Evolutionary conservation across 192 early-diverging fungal species (phyloP).

Genomic region (Phlyctochytrium planicorne): DNA sequence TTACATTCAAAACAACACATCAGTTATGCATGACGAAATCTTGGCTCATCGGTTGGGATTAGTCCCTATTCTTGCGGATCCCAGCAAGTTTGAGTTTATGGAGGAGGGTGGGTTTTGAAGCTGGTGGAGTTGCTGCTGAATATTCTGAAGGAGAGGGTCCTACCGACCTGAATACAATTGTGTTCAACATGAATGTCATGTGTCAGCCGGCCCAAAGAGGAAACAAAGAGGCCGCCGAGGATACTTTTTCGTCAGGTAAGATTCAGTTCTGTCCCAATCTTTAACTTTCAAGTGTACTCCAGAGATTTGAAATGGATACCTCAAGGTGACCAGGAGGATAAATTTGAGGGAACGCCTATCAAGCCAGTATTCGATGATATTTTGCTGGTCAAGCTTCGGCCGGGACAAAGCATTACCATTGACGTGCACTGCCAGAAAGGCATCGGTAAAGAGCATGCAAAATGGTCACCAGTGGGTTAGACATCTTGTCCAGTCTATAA

Average conservation of each 20-base stretch:
- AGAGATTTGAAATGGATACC: conserved; percentile 80
- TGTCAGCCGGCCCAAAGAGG: conserved; percentile 68
- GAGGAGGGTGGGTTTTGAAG: conserved; percentile 12
- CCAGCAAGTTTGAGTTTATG: conserved; percentile 76
- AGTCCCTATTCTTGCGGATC: conserved; percentile 88
- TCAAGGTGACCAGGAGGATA: conserved; percentile 82
- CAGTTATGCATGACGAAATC: conserved; percentile 90
- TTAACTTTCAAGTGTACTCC: conserved; percentile 62
- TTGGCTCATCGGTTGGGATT: conserved; percentile 89
- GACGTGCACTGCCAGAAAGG: conserved; percentile 91
- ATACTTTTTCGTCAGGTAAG: too few relatives aligned
- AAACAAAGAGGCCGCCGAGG: too few relatives aligned
- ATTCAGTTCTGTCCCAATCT: too few relatives aligned
- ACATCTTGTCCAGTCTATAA: conserved; percentile 5
- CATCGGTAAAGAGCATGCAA: conserved; percentile 93
- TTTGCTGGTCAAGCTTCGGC: conserved; percentile 87
- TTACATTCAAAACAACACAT: conserved; percentile 88
- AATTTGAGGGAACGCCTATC: conserved; percentile 68
- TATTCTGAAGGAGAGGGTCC: conserved; percentile 63
- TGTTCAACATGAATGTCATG: conserved; percentile 77
- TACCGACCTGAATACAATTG: conserved; percentile 92
- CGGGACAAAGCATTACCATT: conserved; percentile 81
- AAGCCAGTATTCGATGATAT: conserved; percentile 88
- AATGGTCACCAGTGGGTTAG: conserved; percentile 89
- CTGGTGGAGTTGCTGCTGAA: background rate